These are phyloP conservation scores for Nevesoporus exiguus DNA, from an alignment of 768 basidiomycete species.

Conservation along the genomic window DNA sequence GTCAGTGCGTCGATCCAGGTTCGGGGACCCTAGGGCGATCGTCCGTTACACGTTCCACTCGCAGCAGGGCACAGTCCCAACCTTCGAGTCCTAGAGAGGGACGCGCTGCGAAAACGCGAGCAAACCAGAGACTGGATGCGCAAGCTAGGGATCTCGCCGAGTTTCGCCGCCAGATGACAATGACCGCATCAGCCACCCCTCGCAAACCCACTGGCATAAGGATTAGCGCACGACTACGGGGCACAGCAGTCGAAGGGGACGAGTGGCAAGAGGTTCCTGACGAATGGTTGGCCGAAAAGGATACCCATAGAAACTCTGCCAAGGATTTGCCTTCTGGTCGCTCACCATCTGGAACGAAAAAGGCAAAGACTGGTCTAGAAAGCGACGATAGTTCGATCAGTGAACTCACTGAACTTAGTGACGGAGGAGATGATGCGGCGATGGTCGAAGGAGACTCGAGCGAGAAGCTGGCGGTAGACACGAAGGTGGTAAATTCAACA, in stretches of 20 bases:
- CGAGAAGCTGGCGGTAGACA: not conserved
- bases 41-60: slow-evolving; percentile 10
- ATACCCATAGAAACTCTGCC: slow-evolving; percentile 14
- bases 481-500: not conserved
- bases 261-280: slow-evolving; percentile 80
- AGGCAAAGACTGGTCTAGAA: slow-evolving; percentile 53
- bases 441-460: slow-evolving; percentile 12
- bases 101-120: slow-evolving; percentile 67
- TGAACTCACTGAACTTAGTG: slow-evolving; percentile 72
- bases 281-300: slow-evolving; percentile 51
- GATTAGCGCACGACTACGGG: slow-evolving; percentile 62
- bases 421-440: slow-evolving; percentile 34
- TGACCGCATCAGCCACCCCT: slow-evolving; percentile 15
- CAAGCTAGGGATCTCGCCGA: slow-evolving; percentile 69
- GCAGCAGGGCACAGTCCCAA: slow-evolving; percentile 12
- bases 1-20: slow-evolving; percentile 21
- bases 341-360: slow-evolving; percentile 11
- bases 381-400: slow-evolving; percentile 62
- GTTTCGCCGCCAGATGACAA: slow-evolving; percentile 46
- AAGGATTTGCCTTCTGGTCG: slow-evolving; percentile 10
- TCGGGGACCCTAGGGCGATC: not conserved
- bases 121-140: slow-evolving; percentile 63
- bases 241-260: slow-evolving; percentile 46
- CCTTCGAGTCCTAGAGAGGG: slow-evolving; percentile 40
- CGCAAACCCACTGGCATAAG: slow-evolving; percentile 52